These are phyloP conservation scores for Eimeria necatrix DNA, from an alignment of 169 alveolate species.

Conservation along the genomic window DNA sequence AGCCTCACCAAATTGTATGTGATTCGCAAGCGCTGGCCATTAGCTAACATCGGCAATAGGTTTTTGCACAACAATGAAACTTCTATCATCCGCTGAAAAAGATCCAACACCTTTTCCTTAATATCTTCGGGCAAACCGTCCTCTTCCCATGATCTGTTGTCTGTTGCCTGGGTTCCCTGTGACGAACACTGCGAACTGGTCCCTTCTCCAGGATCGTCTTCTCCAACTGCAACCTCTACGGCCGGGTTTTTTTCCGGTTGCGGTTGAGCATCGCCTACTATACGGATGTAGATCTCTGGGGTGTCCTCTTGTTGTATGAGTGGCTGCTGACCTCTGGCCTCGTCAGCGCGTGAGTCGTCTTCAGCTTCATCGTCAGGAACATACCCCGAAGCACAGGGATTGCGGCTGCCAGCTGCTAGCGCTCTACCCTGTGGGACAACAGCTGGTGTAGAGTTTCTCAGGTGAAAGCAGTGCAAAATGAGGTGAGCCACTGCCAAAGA, in stretches of 20 bases:
- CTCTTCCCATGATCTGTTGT: not conserved
- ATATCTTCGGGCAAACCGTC: not conserved
- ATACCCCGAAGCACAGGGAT: not conserved
- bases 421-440: not conserved
- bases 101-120: not conserved
- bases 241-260: not conserved
- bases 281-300: too few species aligned
- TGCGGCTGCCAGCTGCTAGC: conserved; percentile 7
- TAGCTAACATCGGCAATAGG: not conserved
- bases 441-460: not conserved
- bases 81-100: not conserved
- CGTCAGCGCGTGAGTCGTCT: not conserved
- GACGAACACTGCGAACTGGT: not conserved
- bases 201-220: not conserved
- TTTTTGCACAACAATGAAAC: not conserved
- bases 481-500: conserved; percentile 5
- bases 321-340: not conserved
- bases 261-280: not conserved
- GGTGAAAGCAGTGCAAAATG: not conserved
- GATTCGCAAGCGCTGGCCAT: not conserved
- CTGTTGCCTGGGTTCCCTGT: not conserved
- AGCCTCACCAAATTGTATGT: conserved; percentile 21
- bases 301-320: not conserved
- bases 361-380: not conserved
- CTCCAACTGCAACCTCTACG: not conserved